Evolutionary conservation across 1,284 basidiomycete species (phyloP).

Genomic region (Irpex sp.): DNA sequence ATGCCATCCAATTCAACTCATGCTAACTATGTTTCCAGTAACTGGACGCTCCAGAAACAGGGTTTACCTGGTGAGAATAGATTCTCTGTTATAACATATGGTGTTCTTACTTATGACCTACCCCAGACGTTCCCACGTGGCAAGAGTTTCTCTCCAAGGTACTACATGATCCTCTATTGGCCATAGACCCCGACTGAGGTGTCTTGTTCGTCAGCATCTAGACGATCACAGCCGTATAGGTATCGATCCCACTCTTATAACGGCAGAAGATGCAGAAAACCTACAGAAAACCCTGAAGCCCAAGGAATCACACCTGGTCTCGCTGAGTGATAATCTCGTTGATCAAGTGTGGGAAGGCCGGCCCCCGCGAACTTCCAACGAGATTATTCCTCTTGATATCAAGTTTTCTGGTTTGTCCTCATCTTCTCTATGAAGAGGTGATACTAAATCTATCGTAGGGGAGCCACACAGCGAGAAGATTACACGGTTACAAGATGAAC

Average conservation of each 20-base stretch:
- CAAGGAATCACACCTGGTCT: conserved; percentile 57
- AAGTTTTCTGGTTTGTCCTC: conserved; percentile 54
- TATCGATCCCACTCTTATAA: conserved; percentile 77
- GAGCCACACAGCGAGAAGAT: conserved; percentile 70
- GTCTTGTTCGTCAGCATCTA: conserved; percentile 46
- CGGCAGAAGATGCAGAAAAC: conserved; percentile 60
- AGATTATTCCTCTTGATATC: conserved; percentile 68
- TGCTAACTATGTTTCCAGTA: conserved; percentile 37
- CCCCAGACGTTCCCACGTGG: conserved; percentile 84
- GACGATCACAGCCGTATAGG: conserved; percentile 65
- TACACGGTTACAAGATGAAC: conserved; percentile 56
- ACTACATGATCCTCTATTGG: conserved; percentile 21
- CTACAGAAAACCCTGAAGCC: conserved; percentile 51
- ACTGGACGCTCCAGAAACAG: conserved; percentile 93
- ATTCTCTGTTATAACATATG: conserved; percentile 2
- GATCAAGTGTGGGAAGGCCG: conserved; percentile 80
- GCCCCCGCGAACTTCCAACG: conserved; percentile 69
- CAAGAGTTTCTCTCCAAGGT: conserved; percentile 80
- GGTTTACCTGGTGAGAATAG: conserved; percentile 62
- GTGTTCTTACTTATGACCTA: neutral
- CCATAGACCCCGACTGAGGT: no score
- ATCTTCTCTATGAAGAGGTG: neutral
- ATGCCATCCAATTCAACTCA: neutral
- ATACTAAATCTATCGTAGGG: conserved; percentile 35
- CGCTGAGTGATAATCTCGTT: conserved; percentile 72